These are phyloP conservation scores for Solanum ossicruentum DNA, from an alignment of 257 asterid genomes.

Conservation along the genomic window DNA sequence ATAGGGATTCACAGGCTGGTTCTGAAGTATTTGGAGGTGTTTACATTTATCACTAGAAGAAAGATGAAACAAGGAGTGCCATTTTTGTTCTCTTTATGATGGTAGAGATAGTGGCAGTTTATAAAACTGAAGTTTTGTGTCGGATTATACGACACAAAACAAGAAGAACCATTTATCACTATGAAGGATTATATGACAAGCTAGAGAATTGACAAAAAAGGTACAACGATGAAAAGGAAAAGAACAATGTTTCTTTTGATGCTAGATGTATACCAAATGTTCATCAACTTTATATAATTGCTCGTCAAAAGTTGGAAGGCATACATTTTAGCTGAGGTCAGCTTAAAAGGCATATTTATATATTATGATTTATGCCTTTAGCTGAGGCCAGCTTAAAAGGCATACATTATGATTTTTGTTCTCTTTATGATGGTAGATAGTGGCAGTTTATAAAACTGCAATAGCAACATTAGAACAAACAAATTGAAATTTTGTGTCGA, in stretches of 20 bases:
- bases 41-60: not conserved
- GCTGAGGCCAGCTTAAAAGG: too few species aligned
- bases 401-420: too few species aligned
- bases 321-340: too few species aligned
- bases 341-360: too few species aligned
- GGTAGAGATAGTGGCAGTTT: not conserved
- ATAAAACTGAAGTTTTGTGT: not conserved
- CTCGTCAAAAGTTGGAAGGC: too few species aligned
- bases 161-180: too few species aligned
- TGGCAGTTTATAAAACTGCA: not conserved
- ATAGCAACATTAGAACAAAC: not conserved
- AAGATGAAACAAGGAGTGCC: not conserved
- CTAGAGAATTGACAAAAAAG: too few species aligned
- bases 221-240: not conserved
- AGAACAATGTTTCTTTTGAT: not conserved
- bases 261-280: too few species aligned
- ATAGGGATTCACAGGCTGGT: not conserved
- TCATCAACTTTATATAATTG: too few species aligned
- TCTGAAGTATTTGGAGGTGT: slow-evolving; percentile 2
- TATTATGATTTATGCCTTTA: too few species aligned
- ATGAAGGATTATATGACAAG: too few species aligned
- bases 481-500: not conserved
- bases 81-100: not conserved
- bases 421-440: not conserved
- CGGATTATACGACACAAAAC: too few species aligned